These are phyloP conservation scores for Mycena kentingensis DNA, from an alignment of 768 basidiomycete species.

Conservation along the genomic window DNA sequence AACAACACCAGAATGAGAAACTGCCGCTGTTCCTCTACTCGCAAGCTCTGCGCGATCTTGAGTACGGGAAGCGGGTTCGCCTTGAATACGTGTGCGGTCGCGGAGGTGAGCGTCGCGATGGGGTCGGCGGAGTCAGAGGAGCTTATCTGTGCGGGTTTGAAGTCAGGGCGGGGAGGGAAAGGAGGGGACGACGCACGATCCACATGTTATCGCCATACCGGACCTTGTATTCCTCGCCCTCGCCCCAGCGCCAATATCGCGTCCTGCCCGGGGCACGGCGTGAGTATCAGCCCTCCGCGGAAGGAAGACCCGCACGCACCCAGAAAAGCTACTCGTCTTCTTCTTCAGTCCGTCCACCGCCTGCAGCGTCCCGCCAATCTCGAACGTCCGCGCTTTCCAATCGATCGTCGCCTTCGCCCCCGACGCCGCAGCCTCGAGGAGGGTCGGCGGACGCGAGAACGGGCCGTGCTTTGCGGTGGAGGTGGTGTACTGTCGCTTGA, in stretches of 20 bases:
- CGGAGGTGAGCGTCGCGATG: not conserved
- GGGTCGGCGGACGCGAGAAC: constrained; percentile 1
- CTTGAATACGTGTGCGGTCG: not conserved
- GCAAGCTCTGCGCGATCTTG: not conserved
- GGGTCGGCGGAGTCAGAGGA: not conserved
- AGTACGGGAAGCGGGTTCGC: not conserved
- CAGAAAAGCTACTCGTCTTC: not conserved
- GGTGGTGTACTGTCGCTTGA: not conserved
- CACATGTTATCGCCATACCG: not conserved
- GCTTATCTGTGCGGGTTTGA: not conserved
- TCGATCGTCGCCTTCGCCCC: not conserved
- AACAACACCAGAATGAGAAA: constrained; percentile 8
- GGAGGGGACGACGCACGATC: not conserved
- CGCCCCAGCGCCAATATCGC: constrained; percentile 8
- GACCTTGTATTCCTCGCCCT: constrained; percentile 10
- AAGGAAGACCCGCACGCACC: not conserved
- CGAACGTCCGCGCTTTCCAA: constrained; percentile 6
- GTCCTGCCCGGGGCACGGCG: not conserved
- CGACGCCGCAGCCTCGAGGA: not conserved
- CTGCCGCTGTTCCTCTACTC: not conserved
- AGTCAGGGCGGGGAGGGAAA: not conserved
- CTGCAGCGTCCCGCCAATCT: not conserved
- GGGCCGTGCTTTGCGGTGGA: not conserved
- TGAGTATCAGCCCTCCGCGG: not conserved
- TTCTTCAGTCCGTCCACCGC: not conserved